A percentile compares a stretch with the other conserved stretches of the same genome.
Evolutionary conservation across 225 moss, liverwort and hornwort genomes (phyloP).

Genomic region (Takakia lepidozioides): DNA sequence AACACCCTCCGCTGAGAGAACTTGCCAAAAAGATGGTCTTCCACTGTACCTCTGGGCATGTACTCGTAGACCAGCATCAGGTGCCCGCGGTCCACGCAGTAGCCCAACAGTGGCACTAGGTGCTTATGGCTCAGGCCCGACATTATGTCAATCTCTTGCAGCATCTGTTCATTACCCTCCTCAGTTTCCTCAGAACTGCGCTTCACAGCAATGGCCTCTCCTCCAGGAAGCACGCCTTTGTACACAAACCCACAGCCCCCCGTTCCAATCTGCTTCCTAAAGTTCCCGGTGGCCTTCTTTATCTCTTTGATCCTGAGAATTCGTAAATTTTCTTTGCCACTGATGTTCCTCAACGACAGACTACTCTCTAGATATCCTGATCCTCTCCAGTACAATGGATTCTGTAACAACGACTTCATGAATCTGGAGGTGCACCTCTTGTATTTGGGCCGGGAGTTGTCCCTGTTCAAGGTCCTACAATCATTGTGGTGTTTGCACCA

Average conservation of each 20-base stretch:
- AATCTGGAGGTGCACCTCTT: too few species aligned
- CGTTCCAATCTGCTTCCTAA: neutral
- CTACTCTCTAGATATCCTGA: too few species aligned
- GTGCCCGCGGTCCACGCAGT: neutral
- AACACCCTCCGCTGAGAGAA: neutral
- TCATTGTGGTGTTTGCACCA: too few species aligned
- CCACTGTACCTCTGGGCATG: slow-evolving; percentile 5
- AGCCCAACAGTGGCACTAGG: slow-evolving; percentile 3
- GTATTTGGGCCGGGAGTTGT: too few species aligned
- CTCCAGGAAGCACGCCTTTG: neutral
- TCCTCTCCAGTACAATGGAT: too few species aligned
- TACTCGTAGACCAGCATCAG: slow-evolving; percentile 5
- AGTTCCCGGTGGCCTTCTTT: slow-evolving; percentile 1
- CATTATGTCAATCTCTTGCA: slow-evolving; percentile 5
- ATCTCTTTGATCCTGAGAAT: neutral
- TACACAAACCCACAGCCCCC: slow-evolving; percentile 4
- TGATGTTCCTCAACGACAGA: too few species aligned
- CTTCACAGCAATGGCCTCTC: slow-evolving; percentile 3
- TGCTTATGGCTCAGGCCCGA: neutral
- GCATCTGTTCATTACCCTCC: slow-evolving; percentile 1
- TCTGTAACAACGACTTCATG: too few species aligned
- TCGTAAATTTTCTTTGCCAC: too few species aligned
- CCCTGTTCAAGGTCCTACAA: too few species aligned
- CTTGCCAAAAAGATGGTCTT: slow-evolving; percentile 4
- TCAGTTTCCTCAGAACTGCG: neutral